Evolutionary conservation across 441 rosid species (phyloP).

Genomic region (Mallotus japonicus): DNA sequence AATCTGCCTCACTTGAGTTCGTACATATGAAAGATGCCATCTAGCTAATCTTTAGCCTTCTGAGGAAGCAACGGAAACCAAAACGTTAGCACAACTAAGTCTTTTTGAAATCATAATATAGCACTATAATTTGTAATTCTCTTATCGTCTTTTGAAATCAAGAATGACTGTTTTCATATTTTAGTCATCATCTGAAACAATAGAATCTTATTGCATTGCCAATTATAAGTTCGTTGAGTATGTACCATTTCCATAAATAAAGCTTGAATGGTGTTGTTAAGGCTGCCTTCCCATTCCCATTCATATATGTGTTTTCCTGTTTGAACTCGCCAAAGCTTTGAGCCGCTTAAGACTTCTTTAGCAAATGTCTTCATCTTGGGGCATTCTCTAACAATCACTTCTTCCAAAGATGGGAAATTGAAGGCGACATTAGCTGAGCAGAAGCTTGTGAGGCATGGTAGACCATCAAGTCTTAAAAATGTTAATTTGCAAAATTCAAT

Average conservation of each 20-base stretch:
- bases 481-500: slow-evolving; percentile 25
- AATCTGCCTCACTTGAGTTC: too few species aligned
- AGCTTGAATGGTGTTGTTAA: neutral
- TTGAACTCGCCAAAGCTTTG: neutral
- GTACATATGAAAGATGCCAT: too few species aligned
- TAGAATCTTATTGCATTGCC: too few species aligned
- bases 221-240: too few species aligned
- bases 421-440: slow-evolving; percentile 6
- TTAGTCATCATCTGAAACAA: too few species aligned
- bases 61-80: too few species aligned
- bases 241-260: neutral
- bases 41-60: too few species aligned
- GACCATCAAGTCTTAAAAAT: slow-evolving; percentile 13
- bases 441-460: slow-evolving; percentile 30
- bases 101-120: too few species aligned
- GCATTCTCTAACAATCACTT: neutral
- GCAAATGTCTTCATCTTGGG: neutral
- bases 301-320: neutral
- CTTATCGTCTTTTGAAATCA: too few species aligned
- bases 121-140: too few species aligned
- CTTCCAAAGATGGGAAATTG: neutral
- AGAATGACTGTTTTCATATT: too few species aligned
- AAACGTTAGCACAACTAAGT: too few species aligned
- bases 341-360: neutral
- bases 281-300: neutral